phyloP scores from a whole-genome alignment of 371 early-diverging fungal genomes.

The Mortierella sp. region DNA sequence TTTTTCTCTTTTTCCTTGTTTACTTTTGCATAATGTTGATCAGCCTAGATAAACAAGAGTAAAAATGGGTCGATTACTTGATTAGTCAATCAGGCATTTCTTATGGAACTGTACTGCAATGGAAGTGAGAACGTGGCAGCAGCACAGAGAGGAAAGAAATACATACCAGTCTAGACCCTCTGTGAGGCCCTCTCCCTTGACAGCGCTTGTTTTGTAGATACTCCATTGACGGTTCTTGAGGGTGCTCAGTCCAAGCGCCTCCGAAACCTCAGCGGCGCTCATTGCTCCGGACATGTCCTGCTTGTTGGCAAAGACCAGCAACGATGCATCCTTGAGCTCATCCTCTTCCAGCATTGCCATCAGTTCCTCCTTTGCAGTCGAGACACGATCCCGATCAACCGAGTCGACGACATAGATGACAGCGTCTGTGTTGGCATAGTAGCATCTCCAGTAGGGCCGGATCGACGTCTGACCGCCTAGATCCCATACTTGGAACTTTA shows the following conservation, averaged over 20 bases:
- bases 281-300: conserved; percentile 96
- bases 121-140: neutral
- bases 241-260: conserved; percentile 85
- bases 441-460: conserved; percentile 89
- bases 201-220: conserved; percentile 85
- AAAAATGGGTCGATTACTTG: neutral
- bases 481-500: conserved; percentile 98
- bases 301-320: conserved; percentile 97
- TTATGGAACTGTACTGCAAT: too few species aligned
- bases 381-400: conserved; percentile 91
- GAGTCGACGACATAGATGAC: conserved; percentile 98
- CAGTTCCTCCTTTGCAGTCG: conserved; percentile 89
- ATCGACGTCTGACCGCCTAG: conserved; percentile 84
- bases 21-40: conserved; percentile 52
- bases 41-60: conserved; percentile 22
- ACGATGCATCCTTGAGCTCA: conserved; percentile 88
- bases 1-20: neutral
- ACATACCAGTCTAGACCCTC: conserved; percentile 85
- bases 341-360: conserved; percentile 92
- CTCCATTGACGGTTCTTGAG: conserved; percentile 94
- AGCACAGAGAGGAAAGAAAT: neutral
- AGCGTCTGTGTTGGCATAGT: conserved; percentile 97
- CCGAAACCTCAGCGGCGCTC: conserved; percentile 94
- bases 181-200: conserved; percentile 86
- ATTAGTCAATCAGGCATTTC: too few species aligned